Evolutionary conservation across 805 yeast species (phyloP), one percentile per base, ranked within the genome.

Genomic region (Diddensiella caesifluorescens): DNA sequence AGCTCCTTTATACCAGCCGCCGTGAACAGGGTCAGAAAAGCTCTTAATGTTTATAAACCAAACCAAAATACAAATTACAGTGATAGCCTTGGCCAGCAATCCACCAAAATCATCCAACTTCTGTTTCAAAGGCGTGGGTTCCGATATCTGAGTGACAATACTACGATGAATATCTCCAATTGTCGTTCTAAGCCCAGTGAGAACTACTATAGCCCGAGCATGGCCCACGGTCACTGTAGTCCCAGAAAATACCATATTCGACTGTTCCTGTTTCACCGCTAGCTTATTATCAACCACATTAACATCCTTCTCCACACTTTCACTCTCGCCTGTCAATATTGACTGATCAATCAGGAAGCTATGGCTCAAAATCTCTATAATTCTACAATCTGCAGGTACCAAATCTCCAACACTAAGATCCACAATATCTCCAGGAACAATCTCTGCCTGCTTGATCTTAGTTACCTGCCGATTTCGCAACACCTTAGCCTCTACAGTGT

Each of bases 91-190:
- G 0, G 95, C 85, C 30, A 90, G 70, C 56, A 89, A 94, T 55
- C 84, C 83, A 38, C 97, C 97, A 49, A 90, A 71, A 56, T 83
- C 82, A 59, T 88, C 97, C 96, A 90, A 89, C 7, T 95, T 81
- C 49, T 78, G 75, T 65, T 90, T 97, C 54, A 90, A 68, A 2
- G 98, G 98, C 16, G 98, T 90, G 63, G 97, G 97, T 64, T 89
- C 90, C 96, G 54, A 90, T 87, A 44, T 78, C 80, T 34, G 82
- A 74, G 95, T 53, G 37, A 57, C 59, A 60, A 90, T 86, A 95
- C 90, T 87, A 51, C 82, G 87, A 59, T 87, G 90, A 10, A 90
- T 95, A 38, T 81, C 71, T 40, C 98, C 98, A 63, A 90, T 86
- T 31, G 92, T 95, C 1, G 97, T 89, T 50, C 80, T 77, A 23